A percentile compares a stretch with the other conserved stretches of the same genome.
phyloP scores from a whole-genome alignment of 2,329 filamentous ascomycete species.

The Exophiala oligosperma region DNA sequence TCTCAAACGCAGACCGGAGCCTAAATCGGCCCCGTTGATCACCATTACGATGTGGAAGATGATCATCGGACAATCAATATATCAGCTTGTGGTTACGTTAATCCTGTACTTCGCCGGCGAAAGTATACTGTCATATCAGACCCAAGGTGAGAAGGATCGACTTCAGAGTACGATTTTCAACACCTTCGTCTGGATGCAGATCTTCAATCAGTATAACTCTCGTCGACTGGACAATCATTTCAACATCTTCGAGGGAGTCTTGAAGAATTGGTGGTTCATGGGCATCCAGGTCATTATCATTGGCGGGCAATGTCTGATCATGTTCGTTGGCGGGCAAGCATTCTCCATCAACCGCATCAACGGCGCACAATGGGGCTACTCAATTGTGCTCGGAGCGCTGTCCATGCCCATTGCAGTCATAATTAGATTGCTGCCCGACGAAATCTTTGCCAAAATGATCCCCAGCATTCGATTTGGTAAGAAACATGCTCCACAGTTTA shows the following conservation, averaged over 20 bases:
- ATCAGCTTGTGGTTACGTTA: conserved; percentile 38
- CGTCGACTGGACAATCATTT: conserved; percentile 63
- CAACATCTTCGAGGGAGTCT: conserved; percentile 61
- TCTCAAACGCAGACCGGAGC: conserved; percentile 50
- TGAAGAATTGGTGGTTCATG: conserved; percentile 59
- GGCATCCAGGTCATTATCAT: conserved; percentile 59
- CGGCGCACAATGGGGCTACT: conserved; percentile 57
- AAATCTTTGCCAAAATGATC: conserved; percentile 46
- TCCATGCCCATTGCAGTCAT: conserved; percentile 53
- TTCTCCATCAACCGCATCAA: conserved; percentile 54
- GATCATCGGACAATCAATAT: conserved; percentile 42
- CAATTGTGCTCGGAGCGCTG: conserved; percentile 49
- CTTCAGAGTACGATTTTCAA: conserved; percentile 67
- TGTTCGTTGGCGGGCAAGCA: conserved; percentile 58
- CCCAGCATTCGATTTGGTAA: conserved; percentile 32
- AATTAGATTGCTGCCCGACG: conserved; percentile 54
- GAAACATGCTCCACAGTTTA: conserved; percentile 28
- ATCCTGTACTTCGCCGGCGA: conserved; percentile 59
- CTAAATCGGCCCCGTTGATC: conserved; percentile 43
- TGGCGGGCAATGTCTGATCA: conserved; percentile 57
- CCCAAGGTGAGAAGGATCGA: conserved; percentile 40
- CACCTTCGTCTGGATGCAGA: conserved; percentile 71
- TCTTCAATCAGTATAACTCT: conserved; percentile 70
- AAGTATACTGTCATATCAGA: conserved; percentile 54
- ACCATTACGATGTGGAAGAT: conserved; percentile 45